These are phyloP conservation scores for Gloeophyllum trabeum DNA, from an alignment of 768 basidiomycete species.

Conservation along the genomic window DNA sequence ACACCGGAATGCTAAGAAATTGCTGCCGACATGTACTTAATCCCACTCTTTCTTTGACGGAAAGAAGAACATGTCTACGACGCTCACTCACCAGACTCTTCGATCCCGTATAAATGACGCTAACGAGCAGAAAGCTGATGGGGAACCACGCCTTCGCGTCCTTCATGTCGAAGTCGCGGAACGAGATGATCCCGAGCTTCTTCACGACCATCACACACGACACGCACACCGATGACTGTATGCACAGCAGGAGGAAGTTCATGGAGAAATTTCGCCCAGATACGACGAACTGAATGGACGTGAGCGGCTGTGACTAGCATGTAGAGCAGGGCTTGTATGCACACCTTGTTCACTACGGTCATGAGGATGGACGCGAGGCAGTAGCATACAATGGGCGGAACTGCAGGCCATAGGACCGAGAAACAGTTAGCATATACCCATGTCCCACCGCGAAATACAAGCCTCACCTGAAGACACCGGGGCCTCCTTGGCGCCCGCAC, in stretches of 20 bases:
- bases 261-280: slow-evolving; percentile 90
- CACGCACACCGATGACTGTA: slow-evolving; percentile 86
- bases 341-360: slow-evolving; percentile 98
- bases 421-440: too few relatives aligned
- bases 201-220: slow-evolving; percentile 67
- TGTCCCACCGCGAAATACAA: too few relatives aligned
- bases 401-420: slow-evolving; percentile 32
- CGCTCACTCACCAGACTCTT: slow-evolving; percentile 82
- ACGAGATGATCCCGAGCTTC: slow-evolving; percentile 66
- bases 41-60: not conserved
- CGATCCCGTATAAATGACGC: slow-evolving; percentile 95
- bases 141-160: slow-evolving; percentile 95
- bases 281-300: slow-evolving; percentile 67
- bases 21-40: slow-evolving; percentile 40
- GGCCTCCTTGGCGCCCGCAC: slow-evolving; percentile 15
- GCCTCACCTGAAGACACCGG: slow-evolving; percentile 10
- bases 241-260: slow-evolving; percentile 89
- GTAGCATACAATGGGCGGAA: slow-evolving; percentile 77
- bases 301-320: not conserved
- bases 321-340: slow-evolving; percentile 1
- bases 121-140: slow-evolving; percentile 83
- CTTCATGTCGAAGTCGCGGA: slow-evolving; percentile 69
- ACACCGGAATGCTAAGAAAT: slow-evolving; percentile 93
- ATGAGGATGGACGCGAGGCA: slow-evolving; percentile 91
- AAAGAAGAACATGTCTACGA: not conserved